phyloP scores from a whole-genome alignment of 257 asterid genomes.

The Ilex aquifolium region DNA sequence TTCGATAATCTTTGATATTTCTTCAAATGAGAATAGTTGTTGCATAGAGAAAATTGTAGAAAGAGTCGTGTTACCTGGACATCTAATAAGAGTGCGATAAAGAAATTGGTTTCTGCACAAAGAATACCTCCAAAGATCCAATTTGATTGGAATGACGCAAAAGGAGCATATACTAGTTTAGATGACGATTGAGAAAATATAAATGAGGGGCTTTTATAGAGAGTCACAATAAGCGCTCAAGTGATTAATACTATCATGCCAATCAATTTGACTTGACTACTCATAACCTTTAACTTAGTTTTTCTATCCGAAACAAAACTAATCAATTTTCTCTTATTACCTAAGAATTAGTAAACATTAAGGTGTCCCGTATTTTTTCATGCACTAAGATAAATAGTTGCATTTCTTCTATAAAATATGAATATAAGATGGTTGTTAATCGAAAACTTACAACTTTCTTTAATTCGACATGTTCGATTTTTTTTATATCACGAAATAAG shows the following conservation, averaged over 20 bases:
- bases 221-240: conserved; percentile 3
- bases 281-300: not conserved
- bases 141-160: conserved; percentile 2
- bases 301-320: conserved; percentile 6
- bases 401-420: no score
- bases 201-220: conserved; percentile 2
- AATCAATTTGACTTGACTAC: conserved; percentile 4
- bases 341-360: no score
- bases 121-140: conserved; percentile 9
- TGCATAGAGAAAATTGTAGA: no score
- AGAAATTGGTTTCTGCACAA: not conserved
- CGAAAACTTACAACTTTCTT: no score
- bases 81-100: not conserved
- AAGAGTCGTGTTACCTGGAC: not conserved
- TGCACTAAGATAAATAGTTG: no score
- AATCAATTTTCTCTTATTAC: no score
- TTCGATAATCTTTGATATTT: no score
- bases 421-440: no score
- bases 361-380: no score
- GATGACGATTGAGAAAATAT: not conserved
- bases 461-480: no score
- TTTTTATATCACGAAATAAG: no score
- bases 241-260: not conserved
- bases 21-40: no score
- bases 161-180: not conserved